A percentile compares a stretch with the other conserved stretches of the same genome.
Evolutionary conservation across 352 stramenopile species (phyloP).

Genomic region (Thalassiosira mediterranea): DNA sequence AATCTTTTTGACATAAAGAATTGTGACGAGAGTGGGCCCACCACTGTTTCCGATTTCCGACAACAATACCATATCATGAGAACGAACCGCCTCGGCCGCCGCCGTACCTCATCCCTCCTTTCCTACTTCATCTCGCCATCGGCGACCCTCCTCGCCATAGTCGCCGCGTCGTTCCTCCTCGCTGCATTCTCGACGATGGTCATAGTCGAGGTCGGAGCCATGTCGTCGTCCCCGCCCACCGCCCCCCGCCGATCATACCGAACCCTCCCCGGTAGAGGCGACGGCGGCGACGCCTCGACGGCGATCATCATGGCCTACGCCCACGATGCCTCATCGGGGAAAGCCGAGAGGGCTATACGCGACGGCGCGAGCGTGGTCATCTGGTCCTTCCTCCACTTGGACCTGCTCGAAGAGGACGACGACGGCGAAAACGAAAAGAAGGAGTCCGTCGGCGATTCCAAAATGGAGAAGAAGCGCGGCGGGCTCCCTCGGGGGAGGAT

Average conservation of each 20-base stretch:
- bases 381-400: constrained; percentile 54
- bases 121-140: too few species aligned
- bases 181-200: not conserved
- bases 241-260: not conserved
- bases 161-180: not conserved
- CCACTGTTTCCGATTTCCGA: too few species aligned
- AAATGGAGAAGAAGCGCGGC: not conserved
- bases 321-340: constrained; percentile 39
- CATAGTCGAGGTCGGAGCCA: not conserved
- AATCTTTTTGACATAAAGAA: too few species aligned
- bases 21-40: too few species aligned
- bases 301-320: constrained; percentile 52
- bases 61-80: too few species aligned
- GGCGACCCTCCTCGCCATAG: too few species aligned
- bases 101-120: too few species aligned
- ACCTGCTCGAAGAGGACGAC: constrained; percentile 4
- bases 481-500: constrained; percentile 23
- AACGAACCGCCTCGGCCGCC: too few species aligned
- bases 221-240: constrained; percentile 4
- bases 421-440: not conserved
- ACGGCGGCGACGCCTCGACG: not conserved
- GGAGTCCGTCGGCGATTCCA: not conserved
- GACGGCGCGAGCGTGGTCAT: constrained; percentile 46
- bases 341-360: constrained; percentile 35
- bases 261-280: not conserved